Percentiles rank a stretch among this genome's conserved stretches.
phyloP scores from a whole-genome alignment of 2,329 filamentous ascomycete species.

The Escovopsis sp. region DNA sequence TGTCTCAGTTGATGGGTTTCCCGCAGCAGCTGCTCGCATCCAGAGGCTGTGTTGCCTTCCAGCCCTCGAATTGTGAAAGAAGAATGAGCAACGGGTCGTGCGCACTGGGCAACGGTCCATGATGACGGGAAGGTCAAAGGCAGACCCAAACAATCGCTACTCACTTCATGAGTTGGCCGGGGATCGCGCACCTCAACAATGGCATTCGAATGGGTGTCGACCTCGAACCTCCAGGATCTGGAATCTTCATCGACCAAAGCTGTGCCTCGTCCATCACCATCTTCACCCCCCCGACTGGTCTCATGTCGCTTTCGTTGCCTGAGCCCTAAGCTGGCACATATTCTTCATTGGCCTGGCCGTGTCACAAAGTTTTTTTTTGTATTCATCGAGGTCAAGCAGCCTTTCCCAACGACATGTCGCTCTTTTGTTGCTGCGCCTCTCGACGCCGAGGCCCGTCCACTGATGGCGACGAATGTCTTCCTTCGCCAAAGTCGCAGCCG shows the following conservation, averaged over 20 bases:
- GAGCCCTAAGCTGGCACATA: neutral
- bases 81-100: too few relatives aligned
- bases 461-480: neutral
- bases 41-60: too few relatives aligned
- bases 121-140: too few relatives aligned
- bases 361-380: neutral
- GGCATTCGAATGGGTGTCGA: too few relatives aligned
- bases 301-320: neutral
- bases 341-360: neutral
- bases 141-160: too few relatives aligned
- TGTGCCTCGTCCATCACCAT: neutral
- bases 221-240: too few relatives aligned
- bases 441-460: slow-evolving; percentile 2
- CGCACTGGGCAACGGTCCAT: too few relatives aligned
- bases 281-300: neutral
- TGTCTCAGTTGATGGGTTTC: too few relatives aligned
- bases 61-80: too few relatives aligned
- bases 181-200: too few relatives aligned
- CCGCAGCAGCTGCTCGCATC: too few relatives aligned
- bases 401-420: slow-evolving; percentile 4
- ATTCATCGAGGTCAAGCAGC: neutral
- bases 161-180: too few relatives aligned
- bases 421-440: slow-evolving; percentile 5
- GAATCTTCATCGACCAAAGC: neutral
- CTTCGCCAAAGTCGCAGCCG: neutral